Percentiles rank a stretch among this genome's conserved stretches.
Conservation (phyloP, 2,329 filamentous ascomycete species). For the Tothia fuscella region DNA sequence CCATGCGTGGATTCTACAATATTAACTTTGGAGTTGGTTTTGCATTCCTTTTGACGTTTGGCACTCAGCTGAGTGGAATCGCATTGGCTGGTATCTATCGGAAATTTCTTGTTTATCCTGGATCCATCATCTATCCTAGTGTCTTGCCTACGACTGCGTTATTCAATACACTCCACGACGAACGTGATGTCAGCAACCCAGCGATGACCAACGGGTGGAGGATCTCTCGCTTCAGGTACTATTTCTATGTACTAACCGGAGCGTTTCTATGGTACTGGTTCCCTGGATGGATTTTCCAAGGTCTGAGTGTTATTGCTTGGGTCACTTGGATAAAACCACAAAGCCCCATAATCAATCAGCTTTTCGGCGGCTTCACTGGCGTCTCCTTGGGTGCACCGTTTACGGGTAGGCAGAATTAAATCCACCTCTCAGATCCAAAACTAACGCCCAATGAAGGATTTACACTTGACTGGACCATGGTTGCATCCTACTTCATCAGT, state of each 20-base stretch:
- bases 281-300: conserved; percentile 57
- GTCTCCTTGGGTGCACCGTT: conserved; percentile 50
- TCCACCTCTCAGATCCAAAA: no score
- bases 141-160: conserved; percentile 55
- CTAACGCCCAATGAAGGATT: no score
- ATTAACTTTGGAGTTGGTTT: conserved; percentile 45
- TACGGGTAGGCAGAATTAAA: no score
- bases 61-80: conserved; percentile 48
- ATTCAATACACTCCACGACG: conserved; percentile 62
- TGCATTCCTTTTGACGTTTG: conserved; percentile 44
- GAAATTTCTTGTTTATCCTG: conserved; percentile 30
- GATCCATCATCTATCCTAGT: conserved; percentile 64
- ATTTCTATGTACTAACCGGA: conserved; percentile 27
- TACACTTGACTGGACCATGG: conserved; percentile 11
- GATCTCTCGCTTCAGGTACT: conserved; percentile 56
- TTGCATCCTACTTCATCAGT: conserved; percentile 8
- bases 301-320: conserved; percentile 58
- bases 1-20: conserved; percentile 37
- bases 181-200: conserved; percentile 40
- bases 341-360: conserved; percentile 55
- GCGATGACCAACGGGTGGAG: conserved; percentile 48
- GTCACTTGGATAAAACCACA: conserved; percentile 61
- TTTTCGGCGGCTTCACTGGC: conserved; percentile 59
- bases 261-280: conserved; percentile 50
- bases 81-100: conserved; percentile 19